phyloP scores from a whole-genome alignment of 2,329 filamentous ascomycete genomes.

The Pyricularia sp. region DNA sequence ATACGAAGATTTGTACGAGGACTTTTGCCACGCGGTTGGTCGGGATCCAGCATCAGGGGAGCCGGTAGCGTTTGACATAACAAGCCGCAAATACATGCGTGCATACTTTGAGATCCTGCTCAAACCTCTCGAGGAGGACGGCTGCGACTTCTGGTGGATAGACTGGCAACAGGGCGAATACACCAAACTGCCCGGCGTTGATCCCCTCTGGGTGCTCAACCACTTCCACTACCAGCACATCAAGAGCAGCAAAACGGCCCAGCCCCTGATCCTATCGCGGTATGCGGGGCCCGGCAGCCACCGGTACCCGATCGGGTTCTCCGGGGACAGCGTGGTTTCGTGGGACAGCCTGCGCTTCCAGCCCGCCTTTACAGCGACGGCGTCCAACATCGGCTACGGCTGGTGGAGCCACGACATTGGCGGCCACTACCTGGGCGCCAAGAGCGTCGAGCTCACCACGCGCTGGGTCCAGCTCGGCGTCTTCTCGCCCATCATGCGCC shows the following conservation, averaged over 20 bases:
- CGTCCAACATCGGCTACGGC: slow-evolving; percentile 57
- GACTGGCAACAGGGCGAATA: slow-evolving; percentile 56
- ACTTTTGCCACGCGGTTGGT: slow-evolving; percentile 40
- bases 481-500: slow-evolving; percentile 50
- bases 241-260: slow-evolving; percentile 22
- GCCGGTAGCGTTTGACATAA: slow-evolving; percentile 47
- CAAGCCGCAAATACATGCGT: slow-evolving; percentile 41
- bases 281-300: slow-evolving; percentile 55
- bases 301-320: slow-evolving; percentile 56
- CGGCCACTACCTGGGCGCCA: slow-evolving; percentile 47
- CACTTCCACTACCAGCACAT: slow-evolving; percentile 54
- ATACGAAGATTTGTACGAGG: slow-evolving; percentile 46
- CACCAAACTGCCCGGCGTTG: slow-evolving; percentile 45
- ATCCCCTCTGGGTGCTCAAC: slow-evolving; percentile 56
- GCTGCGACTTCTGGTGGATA: slow-evolving; percentile 57
- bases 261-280: slow-evolving; percentile 47
- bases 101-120: slow-evolving; percentile 51
- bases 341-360: slow-evolving; percentile 55
- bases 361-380: slow-evolving; percentile 57
- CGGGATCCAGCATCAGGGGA: slow-evolving; percentile 34
- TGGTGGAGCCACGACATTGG: slow-evolving; percentile 64
- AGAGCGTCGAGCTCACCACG: slow-evolving; percentile 47
- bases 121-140: slow-evolving; percentile 42
- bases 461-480: slow-evolving; percentile 55
- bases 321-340: slow-evolving; percentile 48